These are phyloP conservation scores for Dioscorea alata DNA, from an alignment of 106 monocot genomes.

Conservation along the genomic window DNA sequence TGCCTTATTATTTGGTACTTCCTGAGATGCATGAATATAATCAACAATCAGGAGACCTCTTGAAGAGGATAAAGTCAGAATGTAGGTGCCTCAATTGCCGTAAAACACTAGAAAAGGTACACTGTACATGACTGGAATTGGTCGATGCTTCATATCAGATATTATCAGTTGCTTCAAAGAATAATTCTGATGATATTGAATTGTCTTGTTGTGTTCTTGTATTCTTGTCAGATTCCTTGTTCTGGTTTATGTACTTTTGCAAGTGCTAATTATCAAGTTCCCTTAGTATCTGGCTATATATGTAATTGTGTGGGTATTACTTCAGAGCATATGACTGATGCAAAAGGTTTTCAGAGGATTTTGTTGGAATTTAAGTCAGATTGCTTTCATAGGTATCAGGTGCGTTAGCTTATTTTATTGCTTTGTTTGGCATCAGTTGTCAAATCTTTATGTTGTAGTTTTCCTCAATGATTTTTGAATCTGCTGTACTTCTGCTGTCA, in stretches of 20 bases:
- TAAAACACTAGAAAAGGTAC: constrained; percentile 1
- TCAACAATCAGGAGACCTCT: constrained; percentile 10
- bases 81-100: not conserved
- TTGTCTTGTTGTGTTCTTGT: not conserved
- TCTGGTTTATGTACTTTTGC: constrained; percentile 19
- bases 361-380: constrained; percentile 68
- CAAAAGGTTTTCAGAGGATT: constrained; percentile 15
- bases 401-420: constrained; percentile 8
- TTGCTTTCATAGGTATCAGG: constrained; percentile 57
- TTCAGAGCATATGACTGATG: constrained; percentile 4
- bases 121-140: not conserved
- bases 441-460: constrained; percentile 2
- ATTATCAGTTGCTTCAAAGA: not conserved
- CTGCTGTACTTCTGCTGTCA: constrained; percentile 14
- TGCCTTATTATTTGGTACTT: constrained; percentile 49
- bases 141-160: no score
- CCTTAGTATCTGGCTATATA: constrained; percentile 20
- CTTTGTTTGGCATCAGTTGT: not conserved
- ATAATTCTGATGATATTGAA: constrained; percentile 4
- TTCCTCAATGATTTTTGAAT: not conserved
- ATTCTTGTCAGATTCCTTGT: constrained; percentile 29
- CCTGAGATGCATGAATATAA: constrained; percentile 14
- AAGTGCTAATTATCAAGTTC: constrained; percentile 9
- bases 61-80: not conserved
- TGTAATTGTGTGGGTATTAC: constrained; percentile 8